Evolutionary conservation across 495 filamentous ascomycete genomes (phyloP).

Genomic region (Penicillium crystallinum): DNA sequence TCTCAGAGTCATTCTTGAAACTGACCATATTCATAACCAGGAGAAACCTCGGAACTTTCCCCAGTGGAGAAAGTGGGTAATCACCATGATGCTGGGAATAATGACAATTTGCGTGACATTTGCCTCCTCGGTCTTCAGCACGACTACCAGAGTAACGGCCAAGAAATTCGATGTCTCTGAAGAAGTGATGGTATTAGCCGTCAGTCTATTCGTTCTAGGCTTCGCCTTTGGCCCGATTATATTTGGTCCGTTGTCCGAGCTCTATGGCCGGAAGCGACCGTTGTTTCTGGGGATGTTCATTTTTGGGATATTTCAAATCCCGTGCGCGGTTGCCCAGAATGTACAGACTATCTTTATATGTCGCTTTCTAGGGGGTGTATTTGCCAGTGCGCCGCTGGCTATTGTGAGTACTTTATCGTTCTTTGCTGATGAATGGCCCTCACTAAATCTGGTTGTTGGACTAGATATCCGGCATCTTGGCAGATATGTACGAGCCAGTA

Average conservation of each 20-base stretch:
- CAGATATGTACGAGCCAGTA: slow-evolving; percentile 53
- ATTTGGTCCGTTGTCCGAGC: slow-evolving; percentile 64
- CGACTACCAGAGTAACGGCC: slow-evolving; percentile 32
- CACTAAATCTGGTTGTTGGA: not conserved
- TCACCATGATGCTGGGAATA: slow-evolving; percentile 49
- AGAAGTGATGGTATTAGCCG: slow-evolving; percentile 44
- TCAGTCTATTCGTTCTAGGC: slow-evolving; percentile 45
- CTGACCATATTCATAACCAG: slow-evolving; percentile 48
- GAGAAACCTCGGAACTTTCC: slow-evolving; percentile 58
- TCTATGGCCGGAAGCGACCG: slow-evolving; percentile 60
- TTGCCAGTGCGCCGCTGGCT: slow-evolving; percentile 54
- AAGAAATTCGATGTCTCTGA: slow-evolving; percentile 36
- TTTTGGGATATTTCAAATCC: slow-evolving; percentile 53
- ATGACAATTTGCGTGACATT: slow-evolving; percentile 49
- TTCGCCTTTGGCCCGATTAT: slow-evolving; percentile 43
- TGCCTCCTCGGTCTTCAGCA: slow-evolving; percentile 43
- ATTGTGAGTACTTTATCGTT: no score
- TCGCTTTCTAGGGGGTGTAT: slow-evolving; percentile 51
- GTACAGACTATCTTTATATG: slow-evolving; percentile 47
- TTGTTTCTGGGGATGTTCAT: slow-evolving; percentile 45
- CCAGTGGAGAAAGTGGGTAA: slow-evolving; percentile 51
- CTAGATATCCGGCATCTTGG: slow-evolving; percentile 44
- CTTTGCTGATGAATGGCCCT: not conserved
- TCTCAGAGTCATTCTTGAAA: no score
- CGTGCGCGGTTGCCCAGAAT: slow-evolving; percentile 51